Conservation (phyloP, 176 grass and related monocot species). For the Raddia guianensis region DNA sequence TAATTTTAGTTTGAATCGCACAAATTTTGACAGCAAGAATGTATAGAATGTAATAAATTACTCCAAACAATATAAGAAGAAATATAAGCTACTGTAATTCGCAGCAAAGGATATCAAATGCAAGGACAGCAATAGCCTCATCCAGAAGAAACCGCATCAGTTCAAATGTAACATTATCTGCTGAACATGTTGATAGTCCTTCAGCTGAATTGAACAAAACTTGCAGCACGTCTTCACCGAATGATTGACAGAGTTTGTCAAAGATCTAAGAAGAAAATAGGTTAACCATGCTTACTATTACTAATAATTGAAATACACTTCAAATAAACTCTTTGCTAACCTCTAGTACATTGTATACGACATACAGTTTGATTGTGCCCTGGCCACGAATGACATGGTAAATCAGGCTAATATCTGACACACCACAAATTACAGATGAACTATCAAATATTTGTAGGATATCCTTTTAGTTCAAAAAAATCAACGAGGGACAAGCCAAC, state of each 20-base stretch:
- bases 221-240: constrained; percentile 97
- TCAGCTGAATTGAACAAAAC: constrained; percentile 97
- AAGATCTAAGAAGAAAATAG: constrained; percentile 70
- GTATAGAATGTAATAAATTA: constrained; percentile 31
- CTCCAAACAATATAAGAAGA: constrained; percentile 30
- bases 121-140: constrained; percentile 75
- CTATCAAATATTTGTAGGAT: constrained; percentile 31
- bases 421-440: constrained; percentile 30
- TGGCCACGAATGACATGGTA: constrained; percentile 99
- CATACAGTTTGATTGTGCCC: constrained; percentile 95
- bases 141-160: constrained; percentile 84
- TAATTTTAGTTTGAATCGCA: constrained; percentile 4
- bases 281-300: constrained; percentile 31
- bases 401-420: constrained; percentile 99
- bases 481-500: constrained; percentile 35
- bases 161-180: constrained; percentile 69
- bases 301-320: constrained; percentile 30
- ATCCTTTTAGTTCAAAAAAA: constrained; percentile 26
- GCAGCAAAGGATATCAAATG: constrained; percentile 96
- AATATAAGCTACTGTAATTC: background rate
- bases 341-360: constrained; percentile 99
- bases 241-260: constrained; percentile 99
- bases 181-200: constrained; percentile 73
- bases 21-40: background rate
- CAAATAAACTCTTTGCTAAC: constrained; percentile 55